A percentile compares a stretch with the other conserved stretches of the same genome.
Evolutionary conservation across 805 yeast species (phyloP).

Genomic region (Yamadazyma sp.): DNA sequence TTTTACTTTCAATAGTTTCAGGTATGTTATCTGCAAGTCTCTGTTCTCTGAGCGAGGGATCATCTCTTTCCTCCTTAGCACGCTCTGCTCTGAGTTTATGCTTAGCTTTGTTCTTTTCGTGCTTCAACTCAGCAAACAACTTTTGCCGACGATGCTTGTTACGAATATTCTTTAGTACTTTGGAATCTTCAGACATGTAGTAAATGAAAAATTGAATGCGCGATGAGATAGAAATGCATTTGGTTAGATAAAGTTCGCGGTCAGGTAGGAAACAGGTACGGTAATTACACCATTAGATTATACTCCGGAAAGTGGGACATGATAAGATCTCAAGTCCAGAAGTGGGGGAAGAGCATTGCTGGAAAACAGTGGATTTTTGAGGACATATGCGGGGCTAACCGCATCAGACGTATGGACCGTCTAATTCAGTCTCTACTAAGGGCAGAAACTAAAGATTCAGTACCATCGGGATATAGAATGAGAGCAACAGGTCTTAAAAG

Average conservation of each 20-base stretch:
- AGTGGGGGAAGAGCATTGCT: slow-evolving; percentile 23
- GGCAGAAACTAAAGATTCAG: background rate
- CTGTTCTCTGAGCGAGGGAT: slow-evolving; percentile 79
- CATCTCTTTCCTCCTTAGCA: slow-evolving; percentile 81
- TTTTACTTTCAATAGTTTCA: slow-evolving; percentile 76
- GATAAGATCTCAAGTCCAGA: slow-evolving; percentile 7
- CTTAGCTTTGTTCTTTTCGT: slow-evolving; percentile 70
- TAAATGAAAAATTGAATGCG: slow-evolving; percentile 3
- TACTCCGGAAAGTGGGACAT: too few relatives aligned
- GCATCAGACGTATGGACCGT: slow-evolving; percentile 2
- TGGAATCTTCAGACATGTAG: slow-evolving; percentile 27
- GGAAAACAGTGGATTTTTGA: slow-evolving; percentile 17
- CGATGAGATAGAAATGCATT: slow-evolving; percentile 2
- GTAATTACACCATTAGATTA: too few relatives aligned
- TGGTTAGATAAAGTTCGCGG: background rate
- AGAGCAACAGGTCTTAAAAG: too few relatives aligned
- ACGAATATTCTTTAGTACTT: slow-evolving; percentile 47
- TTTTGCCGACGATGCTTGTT: slow-evolving; percentile 82
- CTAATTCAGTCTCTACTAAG: background rate
- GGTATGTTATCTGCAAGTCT: slow-evolving; percentile 79
- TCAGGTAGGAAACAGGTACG: too few relatives aligned
- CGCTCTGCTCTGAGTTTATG: slow-evolving; percentile 77
- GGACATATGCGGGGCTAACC: background rate
- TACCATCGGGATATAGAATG: too few relatives aligned
- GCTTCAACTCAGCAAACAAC: slow-evolving; percentile 69